These are phyloP conservation scores for Phycomyces nitens DNA, from an alignment of 192 early-diverging fungal species.

Conservation along the genomic window DNA sequence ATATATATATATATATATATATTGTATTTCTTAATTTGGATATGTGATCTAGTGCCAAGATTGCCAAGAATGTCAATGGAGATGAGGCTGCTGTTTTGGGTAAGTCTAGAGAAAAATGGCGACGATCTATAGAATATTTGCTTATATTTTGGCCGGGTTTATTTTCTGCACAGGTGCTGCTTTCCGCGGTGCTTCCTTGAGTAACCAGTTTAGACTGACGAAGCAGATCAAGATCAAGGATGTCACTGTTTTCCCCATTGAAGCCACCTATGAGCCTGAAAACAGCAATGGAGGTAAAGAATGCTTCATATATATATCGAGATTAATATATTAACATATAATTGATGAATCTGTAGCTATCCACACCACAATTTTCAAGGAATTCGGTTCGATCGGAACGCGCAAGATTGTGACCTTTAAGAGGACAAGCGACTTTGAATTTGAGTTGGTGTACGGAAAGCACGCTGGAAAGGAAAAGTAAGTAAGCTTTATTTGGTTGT, in stretches of 20 bases:
- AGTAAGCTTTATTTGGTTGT: too few species aligned
- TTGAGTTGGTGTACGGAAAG: constrained; percentile 60
- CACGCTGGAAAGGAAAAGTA: constrained; percentile 19
- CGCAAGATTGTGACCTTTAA: constrained; percentile 87
- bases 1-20: too few species aligned
- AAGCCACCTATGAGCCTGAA: constrained; percentile 57
- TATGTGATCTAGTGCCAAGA: constrained; percentile 55
- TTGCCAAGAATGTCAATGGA: constrained; percentile 91
- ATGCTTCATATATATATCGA: constrained; percentile 11
- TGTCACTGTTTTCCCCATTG: constrained; percentile 61
- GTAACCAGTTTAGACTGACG: constrained; percentile 77
- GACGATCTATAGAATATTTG: too few species aligned
- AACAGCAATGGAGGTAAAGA: constrained; percentile 16
- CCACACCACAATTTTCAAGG: constrained; percentile 57
- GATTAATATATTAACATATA: background rate
- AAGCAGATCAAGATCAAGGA: constrained; percentile 87
- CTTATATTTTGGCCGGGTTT: too few species aligned
- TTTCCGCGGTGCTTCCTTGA: constrained; percentile 81
- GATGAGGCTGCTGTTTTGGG: constrained; percentile 94
- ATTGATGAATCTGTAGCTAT: constrained; percentile 26
- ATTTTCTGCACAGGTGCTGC: too few species aligned
- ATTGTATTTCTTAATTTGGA: background rate
- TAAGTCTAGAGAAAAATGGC: background rate
- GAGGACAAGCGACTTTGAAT: constrained; percentile 75
- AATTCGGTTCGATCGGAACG: constrained; percentile 66